Conservation (phyloP, 768 basidiomycete genomes). For the Tubosaeta sp. region DNA sequence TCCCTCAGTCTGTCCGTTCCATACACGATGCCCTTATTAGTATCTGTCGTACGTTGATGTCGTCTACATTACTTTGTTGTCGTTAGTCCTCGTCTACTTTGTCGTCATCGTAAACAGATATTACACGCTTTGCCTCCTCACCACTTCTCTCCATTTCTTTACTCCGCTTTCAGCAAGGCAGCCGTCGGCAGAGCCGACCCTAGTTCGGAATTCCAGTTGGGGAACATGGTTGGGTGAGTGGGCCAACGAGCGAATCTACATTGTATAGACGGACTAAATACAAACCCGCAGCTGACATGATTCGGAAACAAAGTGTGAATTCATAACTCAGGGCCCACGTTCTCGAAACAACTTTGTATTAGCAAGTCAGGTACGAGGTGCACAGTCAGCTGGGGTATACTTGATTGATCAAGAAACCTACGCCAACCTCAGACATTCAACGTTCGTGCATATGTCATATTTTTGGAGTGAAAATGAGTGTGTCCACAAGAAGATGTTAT, state of each 20-base stretch:
- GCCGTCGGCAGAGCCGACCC: too few relatives aligned
- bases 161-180: too few relatives aligned
- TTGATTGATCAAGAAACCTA: neutral
- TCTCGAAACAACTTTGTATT: neutral
- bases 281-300: neutral
- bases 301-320: neutral
- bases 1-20: too few relatives aligned
- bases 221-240: neutral
- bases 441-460: neutral
- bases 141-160: too few relatives aligned
- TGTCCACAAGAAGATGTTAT: neutral
- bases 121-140: too few relatives aligned
- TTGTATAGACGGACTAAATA: neutral
- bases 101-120: too few relatives aligned
- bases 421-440: neutral
- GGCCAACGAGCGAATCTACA: too few relatives aligned
- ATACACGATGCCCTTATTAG: too few relatives aligned
- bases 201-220: conserved; percentile 1
- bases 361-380: neutral
- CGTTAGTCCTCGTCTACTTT: too few relatives aligned
- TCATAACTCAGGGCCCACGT: neutral
- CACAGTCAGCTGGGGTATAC: too few relatives aligned
- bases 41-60: too few relatives aligned
- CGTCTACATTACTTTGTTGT: too few relatives aligned
- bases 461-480: neutral